These are phyloP conservation scores for Pythium insidiosum DNA, from an alignment of 352 stramenopile species.

Conservation along the genomic window DNA sequence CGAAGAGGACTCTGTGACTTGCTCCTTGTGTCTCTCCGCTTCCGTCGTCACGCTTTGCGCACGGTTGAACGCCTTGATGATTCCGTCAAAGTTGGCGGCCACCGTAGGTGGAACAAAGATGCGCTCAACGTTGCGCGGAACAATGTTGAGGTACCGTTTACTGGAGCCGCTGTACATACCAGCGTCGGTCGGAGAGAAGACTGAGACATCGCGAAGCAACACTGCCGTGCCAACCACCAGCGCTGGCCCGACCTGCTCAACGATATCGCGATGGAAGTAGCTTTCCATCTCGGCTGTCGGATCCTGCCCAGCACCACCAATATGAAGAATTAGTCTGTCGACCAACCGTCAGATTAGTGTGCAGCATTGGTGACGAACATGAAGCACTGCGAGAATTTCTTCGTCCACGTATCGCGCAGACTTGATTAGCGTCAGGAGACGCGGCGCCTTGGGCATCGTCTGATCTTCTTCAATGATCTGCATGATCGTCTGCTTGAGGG, in stretches of 20 bases:
- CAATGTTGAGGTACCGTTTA: constrained; percentile 70
- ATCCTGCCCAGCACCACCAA: constrained; percentile 41
- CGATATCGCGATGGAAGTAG: constrained; percentile 77
- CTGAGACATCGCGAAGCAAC: constrained; percentile 59
- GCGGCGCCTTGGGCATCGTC: constrained; percentile 37
- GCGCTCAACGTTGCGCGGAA: constrained; percentile 46
- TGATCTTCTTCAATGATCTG: constrained; percentile 59
- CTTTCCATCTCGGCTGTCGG: constrained; percentile 67
- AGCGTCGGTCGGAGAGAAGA: constrained; percentile 51
- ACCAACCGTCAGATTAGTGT: too few relatives aligned
- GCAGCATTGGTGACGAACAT: too few relatives aligned
- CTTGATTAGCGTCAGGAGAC: constrained; percentile 72
- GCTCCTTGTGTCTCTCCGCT: constrained; percentile 19
- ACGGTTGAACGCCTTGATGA: constrained; percentile 43
- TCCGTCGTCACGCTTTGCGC: constrained; percentile 22
- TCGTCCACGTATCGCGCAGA: constrained; percentile 78
- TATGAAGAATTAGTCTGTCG: too few relatives aligned
- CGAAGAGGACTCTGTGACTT: too few relatives aligned
- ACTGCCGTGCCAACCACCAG: constrained; percentile 38
- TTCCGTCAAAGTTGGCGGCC: constrained; percentile 15
- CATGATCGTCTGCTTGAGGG: constrained; percentile 45
- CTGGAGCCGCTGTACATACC: constrained; percentile 28
- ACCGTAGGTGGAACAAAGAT: constrained; percentile 36
- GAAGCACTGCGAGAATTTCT: constrained; percentile 69
- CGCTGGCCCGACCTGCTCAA: constrained; percentile 56